These are phyloP conservation scores for Leucosporidium yakuticum DNA, from an alignment of 768 basidiomycete species.

Conservation along the genomic window DNA sequence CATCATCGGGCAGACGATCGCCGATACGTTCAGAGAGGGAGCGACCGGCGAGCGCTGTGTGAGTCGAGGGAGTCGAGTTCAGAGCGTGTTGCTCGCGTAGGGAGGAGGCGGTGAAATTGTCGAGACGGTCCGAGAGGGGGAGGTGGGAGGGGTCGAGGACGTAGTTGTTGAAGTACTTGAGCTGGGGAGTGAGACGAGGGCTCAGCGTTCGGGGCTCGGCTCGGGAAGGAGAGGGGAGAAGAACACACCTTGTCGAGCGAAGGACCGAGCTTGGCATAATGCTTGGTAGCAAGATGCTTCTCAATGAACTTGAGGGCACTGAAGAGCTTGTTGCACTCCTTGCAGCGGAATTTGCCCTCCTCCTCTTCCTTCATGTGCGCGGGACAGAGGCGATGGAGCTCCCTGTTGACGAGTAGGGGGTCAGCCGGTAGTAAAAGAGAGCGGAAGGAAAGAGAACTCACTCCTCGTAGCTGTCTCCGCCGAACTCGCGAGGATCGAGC, in stretches of 20 bases:
- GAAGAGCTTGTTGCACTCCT: conserved; percentile 89
- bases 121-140: conserved; percentile 24
- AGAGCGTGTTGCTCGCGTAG: conserved; percentile 5
- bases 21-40: too few relatives aligned
- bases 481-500: conserved; percentile 80
- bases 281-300: conserved; percentile 95
- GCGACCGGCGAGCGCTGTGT: background rate
- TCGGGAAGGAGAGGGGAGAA: background rate
- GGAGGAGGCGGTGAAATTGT: background rate
- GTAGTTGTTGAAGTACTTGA: conserved; percentile 91
- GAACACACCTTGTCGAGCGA: conserved; percentile 70
- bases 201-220: conserved; percentile 22
- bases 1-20: background rate
- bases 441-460: conserved; percentile 47
- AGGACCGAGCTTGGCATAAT: conserved; percentile 65
- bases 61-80: conserved; percentile 8
- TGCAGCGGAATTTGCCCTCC: conserved; percentile 93
- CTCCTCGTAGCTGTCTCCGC: conserved; percentile 86
- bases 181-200: conserved; percentile 27
- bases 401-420: conserved; percentile 50
- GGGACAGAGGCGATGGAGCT: conserved; percentile 69
- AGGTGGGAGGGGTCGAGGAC: conserved; percentile 92
- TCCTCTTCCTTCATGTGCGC: conserved; percentile 89
- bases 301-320: conserved; percentile 94
- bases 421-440: background rate